These are phyloP conservation scores for Amaranthus tricolor DNA, from an alignment of 179 eudicot species.

Conservation along the genomic window DNA sequence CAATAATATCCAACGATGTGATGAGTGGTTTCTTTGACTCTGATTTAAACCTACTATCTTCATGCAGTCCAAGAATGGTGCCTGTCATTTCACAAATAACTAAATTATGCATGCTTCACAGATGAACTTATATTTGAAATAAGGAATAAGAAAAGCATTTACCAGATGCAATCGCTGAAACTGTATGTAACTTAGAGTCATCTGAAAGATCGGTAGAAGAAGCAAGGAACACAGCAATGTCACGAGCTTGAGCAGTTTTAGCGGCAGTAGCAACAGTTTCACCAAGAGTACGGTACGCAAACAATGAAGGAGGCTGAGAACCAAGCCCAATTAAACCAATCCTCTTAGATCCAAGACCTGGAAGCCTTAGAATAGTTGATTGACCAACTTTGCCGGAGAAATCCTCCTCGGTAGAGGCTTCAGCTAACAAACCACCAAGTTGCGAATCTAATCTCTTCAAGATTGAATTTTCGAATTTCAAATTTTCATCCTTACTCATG, in stretches of 20 bases:
- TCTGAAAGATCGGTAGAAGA: constrained; percentile 59
- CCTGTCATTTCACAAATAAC: constrained; percentile 32
- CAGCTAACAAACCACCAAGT: constrained; percentile 63
- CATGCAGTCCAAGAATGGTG: constrained; percentile 65
- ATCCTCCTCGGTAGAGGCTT: constrained; percentile 80
- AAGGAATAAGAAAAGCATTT: constrained; percentile 5
- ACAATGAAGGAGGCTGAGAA: constrained; percentile 33
- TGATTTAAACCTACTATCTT: constrained; percentile 83
- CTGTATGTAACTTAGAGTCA: constrained; percentile 55
- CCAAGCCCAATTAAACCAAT: constrained; percentile 84
- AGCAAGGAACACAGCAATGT: constrained; percentile 71
- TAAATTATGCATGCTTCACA: neutral
- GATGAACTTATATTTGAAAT: neutral
- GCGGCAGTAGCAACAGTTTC: constrained; percentile 76
- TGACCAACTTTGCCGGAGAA: constrained; percentile 84
- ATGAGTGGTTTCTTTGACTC: constrained; percentile 70
- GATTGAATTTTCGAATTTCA: constrained; percentile 59
- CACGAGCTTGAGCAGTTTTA: constrained; percentile 69
- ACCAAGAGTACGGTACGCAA: constrained; percentile 61
- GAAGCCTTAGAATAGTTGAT: constrained; percentile 67
- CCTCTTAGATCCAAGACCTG: constrained; percentile 77
- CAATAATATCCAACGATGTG: constrained; percentile 78
- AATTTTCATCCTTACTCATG: constrained; percentile 61
- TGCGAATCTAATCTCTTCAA: constrained; percentile 60
- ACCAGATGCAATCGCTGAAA: constrained; percentile 83